These are phyloP conservation scores for Lipomyces oligophaga DNA, from an alignment of 805 yeast species.

Conservation along the genomic window DNA sequence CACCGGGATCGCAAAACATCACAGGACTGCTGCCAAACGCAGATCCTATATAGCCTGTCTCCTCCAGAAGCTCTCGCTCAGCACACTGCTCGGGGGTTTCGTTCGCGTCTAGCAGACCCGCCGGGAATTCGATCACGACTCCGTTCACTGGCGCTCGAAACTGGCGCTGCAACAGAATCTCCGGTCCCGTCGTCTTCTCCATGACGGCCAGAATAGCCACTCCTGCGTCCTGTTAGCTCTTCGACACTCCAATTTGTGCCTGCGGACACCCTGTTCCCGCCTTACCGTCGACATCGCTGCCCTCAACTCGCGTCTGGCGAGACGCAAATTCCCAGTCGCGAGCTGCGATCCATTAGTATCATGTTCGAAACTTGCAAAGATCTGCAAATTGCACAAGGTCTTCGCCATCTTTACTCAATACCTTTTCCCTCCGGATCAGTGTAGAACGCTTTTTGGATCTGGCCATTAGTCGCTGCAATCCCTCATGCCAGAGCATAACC, in stretches of 20 bases:
- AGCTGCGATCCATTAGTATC: conserved; percentile 21
- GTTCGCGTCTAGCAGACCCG: conserved; percentile 80
- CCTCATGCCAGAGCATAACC: too few relatives aligned
- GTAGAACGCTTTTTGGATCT: conserved; percentile 61
- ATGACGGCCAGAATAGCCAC: conserved; percentile 83
- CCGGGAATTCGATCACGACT: conserved; percentile 75
- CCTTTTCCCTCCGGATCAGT: conserved; percentile 63
- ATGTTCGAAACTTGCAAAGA: background rate
- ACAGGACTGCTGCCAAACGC: conserved; percentile 46
- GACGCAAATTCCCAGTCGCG: conserved; percentile 92
- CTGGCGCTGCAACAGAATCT: conserved; percentile 73
- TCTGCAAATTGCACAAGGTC: background rate
- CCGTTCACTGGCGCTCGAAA: conserved; percentile 90
- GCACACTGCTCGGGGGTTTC: conserved; percentile 80
- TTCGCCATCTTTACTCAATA: too few relatives aligned
- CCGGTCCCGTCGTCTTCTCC: conserved; percentile 49
- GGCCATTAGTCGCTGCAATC: conserved; percentile 22
- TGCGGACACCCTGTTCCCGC: background rate
- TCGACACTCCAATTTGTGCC: too few relatives aligned
- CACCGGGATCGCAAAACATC: conserved; percentile 74
- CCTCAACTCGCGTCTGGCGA: conserved; percentile 65
- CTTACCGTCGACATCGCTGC: conserved; percentile 65
- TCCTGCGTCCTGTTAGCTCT: conserved; percentile 18
- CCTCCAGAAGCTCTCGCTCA: conserved; percentile 80
- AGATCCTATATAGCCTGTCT: conserved; percentile 84